Conservation (phyloP, 192 early-diverging fungal species). For the Coemansia umbellata region DNA sequence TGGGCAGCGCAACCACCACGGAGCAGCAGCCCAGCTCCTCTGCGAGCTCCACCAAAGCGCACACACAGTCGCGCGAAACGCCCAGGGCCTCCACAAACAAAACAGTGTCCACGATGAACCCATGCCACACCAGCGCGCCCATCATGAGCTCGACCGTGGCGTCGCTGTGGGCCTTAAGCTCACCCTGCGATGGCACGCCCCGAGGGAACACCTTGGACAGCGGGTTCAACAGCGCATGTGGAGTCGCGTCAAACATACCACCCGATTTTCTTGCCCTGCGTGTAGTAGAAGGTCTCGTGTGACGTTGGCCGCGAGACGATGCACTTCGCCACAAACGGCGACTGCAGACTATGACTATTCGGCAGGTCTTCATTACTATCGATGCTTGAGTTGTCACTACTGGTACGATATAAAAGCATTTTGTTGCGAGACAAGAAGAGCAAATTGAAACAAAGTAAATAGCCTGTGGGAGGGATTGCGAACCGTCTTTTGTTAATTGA, state of each 20-base stretch:
- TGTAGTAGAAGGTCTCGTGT: conserved; percentile 49
- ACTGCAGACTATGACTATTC: too few species aligned
- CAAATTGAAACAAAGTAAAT: too few species aligned
- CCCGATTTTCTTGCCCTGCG: conserved; percentile 53
- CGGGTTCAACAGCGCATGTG: too few species aligned
- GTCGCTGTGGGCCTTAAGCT: conserved; percentile 23
- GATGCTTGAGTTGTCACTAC: too few species aligned
- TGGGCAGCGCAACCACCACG: conserved; percentile 40
- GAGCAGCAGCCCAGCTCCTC: conserved; percentile 43
- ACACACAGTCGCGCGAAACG: conserved; percentile 39
- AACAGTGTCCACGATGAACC: conserved; percentile 36
- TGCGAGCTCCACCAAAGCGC: conserved; percentile 53
- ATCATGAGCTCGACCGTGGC: conserved; percentile 25
- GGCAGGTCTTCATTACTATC: too few species aligned
- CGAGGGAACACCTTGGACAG: conserved; percentile 38
- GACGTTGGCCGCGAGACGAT: conserved; percentile 39
- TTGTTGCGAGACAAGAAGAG: too few species aligned
- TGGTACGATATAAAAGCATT: too few species aligned
- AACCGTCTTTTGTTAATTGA: too few species aligned
- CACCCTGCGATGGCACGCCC: conserved; percentile 45
- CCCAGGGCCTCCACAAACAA: conserved; percentile 19
- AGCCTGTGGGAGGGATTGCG: too few species aligned
- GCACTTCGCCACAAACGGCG: conserved; percentile 40
- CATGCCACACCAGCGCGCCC: conserved; percentile 24
- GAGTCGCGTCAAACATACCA: conserved; percentile 58